A percentile compares a stretch with the other conserved stretches of the same genome.
These are phyloP conservation scores for Podospora australis DNA, from an alignment of 495 filamentous ascomycete genomes.

Conservation along the genomic window DNA sequence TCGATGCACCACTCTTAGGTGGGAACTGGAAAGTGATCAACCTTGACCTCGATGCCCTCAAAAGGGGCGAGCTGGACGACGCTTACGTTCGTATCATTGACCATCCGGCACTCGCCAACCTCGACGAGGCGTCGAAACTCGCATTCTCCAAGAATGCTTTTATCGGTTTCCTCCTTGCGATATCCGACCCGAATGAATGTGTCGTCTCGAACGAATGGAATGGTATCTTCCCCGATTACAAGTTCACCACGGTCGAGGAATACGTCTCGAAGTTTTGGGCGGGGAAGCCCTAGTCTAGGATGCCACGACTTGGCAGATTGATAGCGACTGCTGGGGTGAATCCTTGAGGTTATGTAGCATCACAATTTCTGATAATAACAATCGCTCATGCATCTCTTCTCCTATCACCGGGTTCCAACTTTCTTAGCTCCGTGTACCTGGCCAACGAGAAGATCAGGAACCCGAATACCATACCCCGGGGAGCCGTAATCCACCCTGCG, in stretches of 20 bases:
- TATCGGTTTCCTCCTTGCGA: slow-evolving; percentile 37
- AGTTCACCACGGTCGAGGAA: slow-evolving; percentile 41
- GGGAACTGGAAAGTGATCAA: no score
- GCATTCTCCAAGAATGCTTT: slow-evolving; percentile 13
- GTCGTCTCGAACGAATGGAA: slow-evolving; percentile 49
- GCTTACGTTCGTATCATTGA: slow-evolving; percentile 36
- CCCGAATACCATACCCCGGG: no score
- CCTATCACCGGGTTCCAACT: no score
- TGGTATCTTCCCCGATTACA: slow-evolving; percentile 44
- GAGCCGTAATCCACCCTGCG: no score
- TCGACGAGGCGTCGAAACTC: slow-evolving; percentile 29
- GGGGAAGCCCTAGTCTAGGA: slow-evolving; percentile 23
- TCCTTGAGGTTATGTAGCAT: no score
- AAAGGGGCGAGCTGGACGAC: slow-evolving; percentile 36
- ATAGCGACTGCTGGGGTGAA: no score
- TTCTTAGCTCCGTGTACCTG: no score
- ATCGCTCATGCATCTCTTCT: no score
- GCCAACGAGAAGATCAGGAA: no score
- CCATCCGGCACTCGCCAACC: slow-evolving; percentile 42
- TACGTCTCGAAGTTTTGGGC: slow-evolving; percentile 45
- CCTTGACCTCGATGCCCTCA: slow-evolving; percentile 40
- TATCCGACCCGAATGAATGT: slow-evolving; percentile 31
- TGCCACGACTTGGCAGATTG: no score
- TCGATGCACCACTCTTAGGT: no score
- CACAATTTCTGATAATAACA: not conserved